Percentiles rank a stretch among this genome's conserved stretches.
phyloP scores from a whole-genome alignment of 208 protist genomes.

The Trypanosoma avium region DNA sequence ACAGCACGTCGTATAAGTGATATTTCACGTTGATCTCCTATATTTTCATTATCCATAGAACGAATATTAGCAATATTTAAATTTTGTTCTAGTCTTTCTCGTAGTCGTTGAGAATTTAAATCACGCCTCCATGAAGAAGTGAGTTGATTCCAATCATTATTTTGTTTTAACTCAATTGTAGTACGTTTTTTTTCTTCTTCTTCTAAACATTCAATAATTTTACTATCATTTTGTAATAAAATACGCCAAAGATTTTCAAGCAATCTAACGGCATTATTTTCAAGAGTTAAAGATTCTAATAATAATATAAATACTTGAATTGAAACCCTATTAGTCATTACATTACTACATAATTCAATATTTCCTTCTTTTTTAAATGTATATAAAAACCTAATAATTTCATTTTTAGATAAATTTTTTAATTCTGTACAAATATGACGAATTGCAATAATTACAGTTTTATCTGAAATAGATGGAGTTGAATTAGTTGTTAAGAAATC shows the following conservation, averaged over 20 bases:
- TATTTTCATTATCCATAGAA: background rate
- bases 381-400: too few relatives aligned
- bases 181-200: background rate
- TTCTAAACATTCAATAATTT: background rate
- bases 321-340: background rate
- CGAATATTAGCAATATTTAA: conserved; percentile 11
- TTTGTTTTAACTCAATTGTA: background rate
- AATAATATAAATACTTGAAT: conserved; percentile 3
- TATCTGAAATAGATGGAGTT: too few relatives aligned
- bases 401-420: too few relatives aligned
- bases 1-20: conserved; percentile 3
- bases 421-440: too few relatives aligned
- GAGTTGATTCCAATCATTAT: background rate
- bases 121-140: conserved; percentile 1
- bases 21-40: background rate
- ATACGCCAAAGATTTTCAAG: background rate
- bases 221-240: conserved; percentile 9
- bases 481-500: too few relatives aligned
- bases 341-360: background rate
- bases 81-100: conserved; percentile 1
- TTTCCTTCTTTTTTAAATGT: too few relatives aligned
- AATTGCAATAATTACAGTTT: too few relatives aligned
- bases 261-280: conserved; percentile 8
- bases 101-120: background rate
- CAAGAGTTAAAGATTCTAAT: conserved; percentile 11